Conservation (phyloP, 2,329 filamentous ascomycete genomes). For the Verticillium tricorpus region DNA sequence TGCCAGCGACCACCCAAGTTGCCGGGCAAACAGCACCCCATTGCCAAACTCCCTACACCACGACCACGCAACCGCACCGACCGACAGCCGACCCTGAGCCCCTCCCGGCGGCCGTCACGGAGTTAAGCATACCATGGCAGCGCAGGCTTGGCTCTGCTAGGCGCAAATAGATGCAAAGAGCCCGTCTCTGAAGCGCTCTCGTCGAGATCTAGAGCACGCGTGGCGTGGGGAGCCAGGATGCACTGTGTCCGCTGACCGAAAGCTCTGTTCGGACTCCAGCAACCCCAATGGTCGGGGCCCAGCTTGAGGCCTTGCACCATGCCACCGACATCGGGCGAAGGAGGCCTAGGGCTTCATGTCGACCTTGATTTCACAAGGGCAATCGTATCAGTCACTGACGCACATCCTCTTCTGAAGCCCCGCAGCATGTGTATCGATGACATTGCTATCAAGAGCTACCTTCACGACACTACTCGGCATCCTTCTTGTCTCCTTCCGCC, state of each 20-base stretch:
- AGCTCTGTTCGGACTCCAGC: not conserved
- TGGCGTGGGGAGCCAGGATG: not conserved
- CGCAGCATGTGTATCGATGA: not conserved
- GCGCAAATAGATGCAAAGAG: not conserved
- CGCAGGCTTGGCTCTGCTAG: not conserved
- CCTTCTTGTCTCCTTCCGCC: not conserved
- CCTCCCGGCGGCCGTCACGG: not conserved
- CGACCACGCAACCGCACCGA: not conserved
- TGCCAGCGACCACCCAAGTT: not conserved
- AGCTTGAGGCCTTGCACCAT: not conserved
- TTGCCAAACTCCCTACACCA: not conserved
- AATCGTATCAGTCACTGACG: not conserved
- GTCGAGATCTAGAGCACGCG: not conserved
- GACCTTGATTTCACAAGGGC: not conserved
- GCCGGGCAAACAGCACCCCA: not conserved
- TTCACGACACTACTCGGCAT: not conserved
- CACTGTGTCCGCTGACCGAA: not conserved
- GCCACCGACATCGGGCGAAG: not conserved
- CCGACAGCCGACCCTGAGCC: not conserved
- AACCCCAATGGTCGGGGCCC: not conserved
- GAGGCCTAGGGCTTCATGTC: not conserved
- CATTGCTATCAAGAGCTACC: not conserved
- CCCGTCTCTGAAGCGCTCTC: not conserved
- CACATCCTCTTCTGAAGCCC: not conserved
- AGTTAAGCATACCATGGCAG: not conserved